Evolutionary conservation across 805 yeast species (phyloP).

Genomic region (Spathaspora girioi): DNA sequence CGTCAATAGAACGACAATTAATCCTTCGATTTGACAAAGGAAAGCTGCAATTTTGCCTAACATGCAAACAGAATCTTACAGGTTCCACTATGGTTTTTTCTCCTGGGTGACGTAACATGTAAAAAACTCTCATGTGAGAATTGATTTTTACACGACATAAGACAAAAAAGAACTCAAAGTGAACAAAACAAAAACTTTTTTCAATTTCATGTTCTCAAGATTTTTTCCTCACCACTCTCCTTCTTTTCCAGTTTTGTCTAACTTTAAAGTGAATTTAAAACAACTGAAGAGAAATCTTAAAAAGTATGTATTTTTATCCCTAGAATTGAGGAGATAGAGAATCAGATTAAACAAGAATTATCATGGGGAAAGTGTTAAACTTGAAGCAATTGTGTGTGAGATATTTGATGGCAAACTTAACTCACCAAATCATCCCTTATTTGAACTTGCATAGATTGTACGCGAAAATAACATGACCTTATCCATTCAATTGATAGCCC

Average conservation of each 20-base stretch:
- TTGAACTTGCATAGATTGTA: not conserved
- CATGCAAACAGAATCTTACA: not conserved
- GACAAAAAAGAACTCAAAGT: not conserved
- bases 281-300: not conserved
- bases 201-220: not conserved
- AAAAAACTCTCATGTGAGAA: not conserved
- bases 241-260: not conserved
- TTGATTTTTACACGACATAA: not conserved
- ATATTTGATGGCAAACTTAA: not conserved
- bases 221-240: not conserved
- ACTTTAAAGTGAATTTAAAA: not conserved
- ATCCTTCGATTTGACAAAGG: not conserved
- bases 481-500: not conserved
- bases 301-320: not conserved
- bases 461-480: not conserved
- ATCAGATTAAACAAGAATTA: not conserved
- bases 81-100: not conserved
- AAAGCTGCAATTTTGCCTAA: not conserved
- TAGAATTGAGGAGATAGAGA: not conserved
- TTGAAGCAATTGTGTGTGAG: not conserved
- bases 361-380: not conserved
- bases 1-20: not conserved
- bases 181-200: not conserved
- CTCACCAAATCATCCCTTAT: not conserved
- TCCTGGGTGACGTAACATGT: not conserved